Base-by-base conservation (phyloP, 352 stramenopile species). In the Phytophthora rubi region DNA sequence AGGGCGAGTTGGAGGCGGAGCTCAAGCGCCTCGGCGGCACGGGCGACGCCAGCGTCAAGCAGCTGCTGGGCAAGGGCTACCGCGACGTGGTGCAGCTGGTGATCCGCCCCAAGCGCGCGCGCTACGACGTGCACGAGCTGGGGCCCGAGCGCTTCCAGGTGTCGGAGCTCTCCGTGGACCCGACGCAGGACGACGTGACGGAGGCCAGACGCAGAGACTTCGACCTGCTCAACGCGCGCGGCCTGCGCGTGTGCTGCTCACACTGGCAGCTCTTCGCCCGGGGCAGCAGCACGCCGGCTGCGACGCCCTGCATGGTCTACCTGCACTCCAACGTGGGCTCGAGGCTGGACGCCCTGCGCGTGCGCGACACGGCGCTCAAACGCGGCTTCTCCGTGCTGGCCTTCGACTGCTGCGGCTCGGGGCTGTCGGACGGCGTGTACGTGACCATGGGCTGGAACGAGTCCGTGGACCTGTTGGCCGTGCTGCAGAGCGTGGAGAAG, bases 391-490 rank as follows among this genome's bases (percentile, higher is more conserved):
- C 88, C 7, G 82, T 97, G 49, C 62, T 93, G 33, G 80, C 88
- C 3, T 95, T 97, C 59, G 89, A 97, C 74, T 95, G 80, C 58
- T 92, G 81, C 23, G 89, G 89, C 56, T 95, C 88, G 5, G 89
- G 88, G 0, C 63, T 84, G 12, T 93, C 82, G 26, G 89, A 95
- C 59, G 89, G 88, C 33, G 80, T 93, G 44, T 95, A 93, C 70
- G 88, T 97, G 61, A 97, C 88, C 4, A 91, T 94, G 80, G 89
- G 89, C 44, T 95, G 85, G 85, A 93, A 93, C 70, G 89, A 95
- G 58, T 73, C 79, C 15, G 71, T 83, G 49, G 89, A 97, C 60
- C 65, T 97, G 57, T 75, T 91, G 44, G 76, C 76, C 30, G 85
- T 97, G 45, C 71, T 95, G 52, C 70, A 92, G 68, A 77, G 76